phyloP scores from a whole-genome alignment of 2,329 filamentous ascomycete species.

The Claviceps arundinis region DNA sequence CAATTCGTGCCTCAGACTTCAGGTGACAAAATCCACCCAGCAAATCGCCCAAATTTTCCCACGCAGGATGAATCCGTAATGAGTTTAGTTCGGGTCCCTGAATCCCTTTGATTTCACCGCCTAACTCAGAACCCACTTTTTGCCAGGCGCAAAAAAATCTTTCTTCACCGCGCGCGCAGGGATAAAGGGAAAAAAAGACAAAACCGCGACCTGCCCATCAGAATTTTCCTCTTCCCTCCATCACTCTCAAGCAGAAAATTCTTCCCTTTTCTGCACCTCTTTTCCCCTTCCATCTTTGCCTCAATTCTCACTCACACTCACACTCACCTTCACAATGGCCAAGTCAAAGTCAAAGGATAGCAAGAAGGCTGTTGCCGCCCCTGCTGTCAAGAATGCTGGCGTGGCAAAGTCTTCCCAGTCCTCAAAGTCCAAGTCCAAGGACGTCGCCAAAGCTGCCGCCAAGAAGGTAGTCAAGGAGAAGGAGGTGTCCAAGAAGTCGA shows the following conservation, averaged over 20 bases:
- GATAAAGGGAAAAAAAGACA: constrained; percentile 11
- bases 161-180: constrained; percentile 1
- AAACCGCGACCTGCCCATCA: constrained; percentile 4
- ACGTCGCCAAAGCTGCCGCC: constrained; percentile 46
- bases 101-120: constrained; percentile 19
- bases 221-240: neutral
- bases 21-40: constrained; percentile 9
- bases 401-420: constrained; percentile 55
- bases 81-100: too few relatives aligned
- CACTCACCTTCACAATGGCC: constrained; percentile 34
- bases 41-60: too few relatives aligned
- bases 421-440: constrained; percentile 54
- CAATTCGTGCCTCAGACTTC: constrained; percentile 10
- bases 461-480: constrained; percentile 33
- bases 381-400: constrained; percentile 50
- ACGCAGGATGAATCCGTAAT: too few relatives aligned
- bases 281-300: neutral
- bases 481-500: constrained; percentile 35
- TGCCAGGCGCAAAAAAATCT: constrained; percentile 18
- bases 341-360: constrained; percentile 48
- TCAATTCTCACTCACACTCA: neutral
- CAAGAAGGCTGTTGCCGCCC: constrained; percentile 39
- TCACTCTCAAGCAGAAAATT: neutral
- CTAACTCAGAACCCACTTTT: constrained; percentile 19
- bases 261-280: neutral